Conservation (phyloP, 1,139 yeast species). For the Geotrichum fermentans region DNA sequence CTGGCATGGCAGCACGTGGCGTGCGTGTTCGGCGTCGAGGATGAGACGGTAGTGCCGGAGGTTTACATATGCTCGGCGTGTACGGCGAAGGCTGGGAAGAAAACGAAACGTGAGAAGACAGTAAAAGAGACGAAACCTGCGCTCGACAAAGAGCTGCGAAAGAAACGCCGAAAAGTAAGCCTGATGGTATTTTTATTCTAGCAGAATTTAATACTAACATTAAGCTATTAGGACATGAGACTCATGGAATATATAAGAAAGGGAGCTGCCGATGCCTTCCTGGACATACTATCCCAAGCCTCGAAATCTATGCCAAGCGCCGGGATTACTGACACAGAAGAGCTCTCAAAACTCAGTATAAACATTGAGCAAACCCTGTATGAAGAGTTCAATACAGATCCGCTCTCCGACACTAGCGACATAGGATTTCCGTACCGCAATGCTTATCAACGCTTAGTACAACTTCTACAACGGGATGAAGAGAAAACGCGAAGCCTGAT, state of each 20-base stretch:
- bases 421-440: not conserved
- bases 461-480: not conserved
- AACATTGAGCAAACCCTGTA: conserved; percentile 42
- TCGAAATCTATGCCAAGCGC: not conserved
- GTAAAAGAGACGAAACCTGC: not conserved
- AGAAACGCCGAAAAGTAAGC: not conserved
- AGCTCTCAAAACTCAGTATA: conserved; percentile 33
- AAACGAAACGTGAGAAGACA: not conserved
- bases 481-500: not conserved
- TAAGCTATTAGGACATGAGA: too few species aligned
- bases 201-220: too few species aligned
- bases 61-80: conserved; percentile 51
- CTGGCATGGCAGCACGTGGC: conserved; percentile 79
- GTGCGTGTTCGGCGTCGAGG: conserved; percentile 58
- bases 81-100: conserved; percentile 33
- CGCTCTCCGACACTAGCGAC: not conserved
- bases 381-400: conserved; percentile 29
- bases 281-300: conserved; percentile 34
- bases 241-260: conserved; percentile 36
- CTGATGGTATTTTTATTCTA: too few species aligned
- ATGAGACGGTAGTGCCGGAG: conserved; percentile 42
- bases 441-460: not conserved
- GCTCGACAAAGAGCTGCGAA: not conserved
- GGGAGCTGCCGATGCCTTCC: conserved; percentile 42
- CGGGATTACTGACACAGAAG: not conserved